phyloP scores from a whole-genome alignment of 352 stramenopile genomes.

The Halophytophthora batemanensis region DNA sequence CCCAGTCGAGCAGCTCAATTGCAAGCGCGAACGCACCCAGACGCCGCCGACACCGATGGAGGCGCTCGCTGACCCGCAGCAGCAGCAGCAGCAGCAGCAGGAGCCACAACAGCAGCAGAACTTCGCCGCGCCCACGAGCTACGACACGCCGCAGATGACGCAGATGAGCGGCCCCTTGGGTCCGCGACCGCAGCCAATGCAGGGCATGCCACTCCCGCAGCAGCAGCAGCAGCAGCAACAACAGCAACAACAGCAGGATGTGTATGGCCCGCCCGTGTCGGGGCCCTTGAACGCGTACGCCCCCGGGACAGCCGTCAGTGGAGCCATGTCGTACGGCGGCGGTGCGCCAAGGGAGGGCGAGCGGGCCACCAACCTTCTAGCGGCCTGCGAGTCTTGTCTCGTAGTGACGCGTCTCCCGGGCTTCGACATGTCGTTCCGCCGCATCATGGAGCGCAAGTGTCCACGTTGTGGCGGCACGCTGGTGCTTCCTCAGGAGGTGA shows the following conservation, averaged over 20 bases:
- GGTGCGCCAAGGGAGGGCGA: constrained; percentile 25
- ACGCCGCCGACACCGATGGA: constrained; percentile 8
- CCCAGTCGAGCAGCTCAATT: too few relatives aligned
- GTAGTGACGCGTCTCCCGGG: constrained; percentile 61
- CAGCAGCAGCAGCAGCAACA: constrained; percentile 17
- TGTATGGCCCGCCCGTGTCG: constrained; percentile 6
- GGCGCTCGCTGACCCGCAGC: constrained; percentile 3
- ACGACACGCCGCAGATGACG: constrained; percentile 3
- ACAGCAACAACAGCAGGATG: constrained; percentile 8
- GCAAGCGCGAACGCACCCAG: constrained; percentile 6
- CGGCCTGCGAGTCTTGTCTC: constrained; percentile 72
- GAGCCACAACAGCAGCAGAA: constrained; percentile 9
- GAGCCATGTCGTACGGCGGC: constrained; percentile 17
- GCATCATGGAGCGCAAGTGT: constrained; percentile 79
- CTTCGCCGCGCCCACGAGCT: constrained; percentile 10
- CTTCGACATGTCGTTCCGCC: constrained; percentile 80
- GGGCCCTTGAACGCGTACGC: constrained; percentile 28
- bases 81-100: constrained; percentile 11
- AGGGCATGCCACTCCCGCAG: constrained; percentile 21
- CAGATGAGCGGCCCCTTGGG: constrained; percentile 7
- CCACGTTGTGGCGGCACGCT: constrained; percentile 55
- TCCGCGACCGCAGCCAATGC: constrained; percentile 18
- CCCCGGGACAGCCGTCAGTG: constrained; percentile 8
- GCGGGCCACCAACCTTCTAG: constrained; percentile 59
- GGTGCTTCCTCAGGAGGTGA: constrained; percentile 70